Percentiles rank a stretch among this genome's conserved stretches.
phyloP scores from a whole-genome alignment of 768 basidiomycete species.

The Boletus reticuloceps region DNA sequence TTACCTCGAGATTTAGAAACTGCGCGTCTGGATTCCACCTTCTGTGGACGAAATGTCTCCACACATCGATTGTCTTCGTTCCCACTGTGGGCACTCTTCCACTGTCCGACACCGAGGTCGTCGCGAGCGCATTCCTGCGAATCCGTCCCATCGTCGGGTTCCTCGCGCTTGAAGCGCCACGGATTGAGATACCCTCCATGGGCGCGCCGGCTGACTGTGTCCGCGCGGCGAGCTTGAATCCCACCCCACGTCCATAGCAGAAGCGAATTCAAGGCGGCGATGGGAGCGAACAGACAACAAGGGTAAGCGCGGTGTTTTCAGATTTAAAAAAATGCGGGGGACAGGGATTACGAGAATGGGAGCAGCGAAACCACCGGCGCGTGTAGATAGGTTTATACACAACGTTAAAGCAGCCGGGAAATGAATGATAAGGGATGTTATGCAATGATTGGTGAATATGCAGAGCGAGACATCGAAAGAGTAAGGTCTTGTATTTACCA shows the following conservation, averaged over 20 bases:
- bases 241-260: conserved; percentile 17
- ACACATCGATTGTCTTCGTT: conserved; percentile 56
- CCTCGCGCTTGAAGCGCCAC: conserved; percentile 56
- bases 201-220: conserved; percentile 32
- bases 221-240: conserved; percentile 41
- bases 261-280: conserved; percentile 23
- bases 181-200: conserved; percentile 59
- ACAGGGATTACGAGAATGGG: conserved; percentile 8
- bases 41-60: conserved; percentile 70
- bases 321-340: not conserved
- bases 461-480: conserved; percentile 21
- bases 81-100: conserved; percentile 20
- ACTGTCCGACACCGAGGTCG: conserved; percentile 9
- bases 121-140: conserved; percentile 57
- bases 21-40: conserved; percentile 68
- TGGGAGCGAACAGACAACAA: conserved; percentile 30
- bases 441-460: conserved; percentile 29
- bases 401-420: conserved; percentile 11
- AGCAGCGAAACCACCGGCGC: conserved; percentile 11
- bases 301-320: conserved; percentile 38
- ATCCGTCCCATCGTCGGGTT: conserved; percentile 46
- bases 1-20: conserved; percentile 82
- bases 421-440: conserved; percentile 18
- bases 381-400: conserved; percentile 17
- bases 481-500: conserved; percentile 64